These are phyloP conservation scores for Suillus decipiens DNA, from an alignment of 768 basidiomycete species.

Conservation along the genomic window DNA sequence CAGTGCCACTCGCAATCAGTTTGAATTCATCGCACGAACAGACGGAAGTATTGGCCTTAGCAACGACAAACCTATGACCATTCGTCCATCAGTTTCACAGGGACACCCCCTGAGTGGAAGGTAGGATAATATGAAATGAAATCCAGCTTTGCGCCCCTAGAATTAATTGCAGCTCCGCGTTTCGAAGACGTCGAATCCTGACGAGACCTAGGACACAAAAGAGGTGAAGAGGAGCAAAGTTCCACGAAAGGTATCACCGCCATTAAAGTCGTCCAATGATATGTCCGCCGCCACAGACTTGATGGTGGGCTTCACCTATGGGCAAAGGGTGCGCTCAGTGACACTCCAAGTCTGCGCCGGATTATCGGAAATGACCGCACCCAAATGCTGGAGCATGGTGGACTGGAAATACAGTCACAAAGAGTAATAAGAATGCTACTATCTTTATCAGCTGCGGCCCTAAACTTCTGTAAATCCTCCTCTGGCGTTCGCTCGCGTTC, in stretches of 20 bases:
- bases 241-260: background rate
- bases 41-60: constrained; percentile 9
- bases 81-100: background rate
- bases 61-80: constrained; percentile 4
- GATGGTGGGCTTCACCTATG: background rate
- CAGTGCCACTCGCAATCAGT: constrained; percentile 23
- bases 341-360: background rate
- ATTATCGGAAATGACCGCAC: background rate
- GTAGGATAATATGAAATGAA: constrained; percentile 5
- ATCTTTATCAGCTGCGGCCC: background rate
- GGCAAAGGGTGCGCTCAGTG: background rate
- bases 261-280: background rate
- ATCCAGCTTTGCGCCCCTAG: background rate
- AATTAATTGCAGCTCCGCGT: background rate
- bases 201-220: background rate
- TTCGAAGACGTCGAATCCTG: background rate
- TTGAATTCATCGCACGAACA: constrained; percentile 18
- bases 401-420: background rate
- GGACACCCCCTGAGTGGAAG: constrained; percentile 1
- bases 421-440: background rate
- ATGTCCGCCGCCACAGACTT: background rate
- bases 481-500: background rate
- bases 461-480: background rate
- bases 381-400: background rate
- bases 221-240: background rate